Evolutionary conservation across 1,139 yeast species (phyloP), one percentile per base, ranked within the genome.

Genomic region (Martiniozyma asiatica): DNA sequence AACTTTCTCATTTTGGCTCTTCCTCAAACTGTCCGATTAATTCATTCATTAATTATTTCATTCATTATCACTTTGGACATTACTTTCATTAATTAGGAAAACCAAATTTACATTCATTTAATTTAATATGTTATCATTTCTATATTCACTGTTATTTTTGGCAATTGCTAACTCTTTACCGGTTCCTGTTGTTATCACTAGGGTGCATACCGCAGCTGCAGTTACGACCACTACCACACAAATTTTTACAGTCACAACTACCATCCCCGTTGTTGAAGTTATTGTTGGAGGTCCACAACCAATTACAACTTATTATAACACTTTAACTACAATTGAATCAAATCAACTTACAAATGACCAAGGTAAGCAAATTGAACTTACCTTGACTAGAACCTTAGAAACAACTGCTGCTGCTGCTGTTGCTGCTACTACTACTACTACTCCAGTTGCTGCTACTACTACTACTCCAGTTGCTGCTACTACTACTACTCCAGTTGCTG

Each of bases 181-280:
- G 23, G 34, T 35, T 9, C 45, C 52, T 20, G 56, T 50, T 26
- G 44, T 71, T 16, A 60, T 76, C 34, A 76, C 85, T 8, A 63
- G 79, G 46, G 55, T 59, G 26, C 77, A 71, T 45, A 73, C 81
- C 17, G 84, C 82, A n/a, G 62, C 56, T 1, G 56, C 71, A 2
- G 43, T 34, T 19, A 61, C 67, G 4, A 71, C 71, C 17, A 72
- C 78, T 3, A 59, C 61, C 11, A 66, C 73, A 1, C 57, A 64
- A 34, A 65, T 71, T 14, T 60, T 61, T 39, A 68, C 75, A 7
- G 73, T 79, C 5, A 65, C 79, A 8, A 58, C 68, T 18, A 61
- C 66, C 36, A 68, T 77, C 34, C 82, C 85, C 30, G 73, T 82
- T n/a, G 84, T 77, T 20, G 71, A 75, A 47, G 59, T 73, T 25